Evolutionary conservation across 2,329 filamentous ascomycete genomes (phyloP), one percentile per base, ranked within the genome.

Genomic region (Phialocephala sp.): DNA sequence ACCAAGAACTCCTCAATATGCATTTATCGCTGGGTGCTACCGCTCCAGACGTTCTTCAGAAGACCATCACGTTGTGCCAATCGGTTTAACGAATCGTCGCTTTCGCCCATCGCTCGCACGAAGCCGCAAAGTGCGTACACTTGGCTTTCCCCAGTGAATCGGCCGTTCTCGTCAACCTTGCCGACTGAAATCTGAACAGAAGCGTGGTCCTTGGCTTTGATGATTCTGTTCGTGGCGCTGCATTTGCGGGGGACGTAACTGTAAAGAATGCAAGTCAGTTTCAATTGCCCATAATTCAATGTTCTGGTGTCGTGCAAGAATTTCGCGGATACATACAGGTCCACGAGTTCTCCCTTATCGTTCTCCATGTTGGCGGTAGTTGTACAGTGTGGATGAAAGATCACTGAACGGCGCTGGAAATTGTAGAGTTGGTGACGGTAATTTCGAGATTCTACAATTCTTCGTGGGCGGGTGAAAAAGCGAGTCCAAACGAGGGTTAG

Each of bases 161-260:
- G 92, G 81, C 95, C 95, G 86, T 94, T 96, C 90, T 99, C 95
- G 83, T 98, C 94, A 77, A 99, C 95, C 87, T 97, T 98, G 83
- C 91, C 94, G 80, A 99, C 87, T 77, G 91, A 92, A 83, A 99
- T 93, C 85, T 99, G 95, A 77, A 98, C 95, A 71, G 92, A 97
- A 78, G 93, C 94, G 89, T 99, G 95, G 86, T 99, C 95, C 87
- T 98, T 97, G 87, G 95, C 93, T 88, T 97, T 97, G 90, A 99
- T 98, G 88, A 98, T 97, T 85, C 95, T 93, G 92, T 97, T 96
- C 83, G 94, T 97, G 77, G 94, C 94, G 83, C 89, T 93, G 92
- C 94, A 98, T 88, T 97, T 98, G 88, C 94, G 93, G 82, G 93
- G 93, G 87, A 97, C 92, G 90, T 97, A 97, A 82, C 93, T 96